phyloP scores from a whole-genome alignment of 495 filamentous ascomycete genomes.

The Jackrogersella multiformis region DNA sequence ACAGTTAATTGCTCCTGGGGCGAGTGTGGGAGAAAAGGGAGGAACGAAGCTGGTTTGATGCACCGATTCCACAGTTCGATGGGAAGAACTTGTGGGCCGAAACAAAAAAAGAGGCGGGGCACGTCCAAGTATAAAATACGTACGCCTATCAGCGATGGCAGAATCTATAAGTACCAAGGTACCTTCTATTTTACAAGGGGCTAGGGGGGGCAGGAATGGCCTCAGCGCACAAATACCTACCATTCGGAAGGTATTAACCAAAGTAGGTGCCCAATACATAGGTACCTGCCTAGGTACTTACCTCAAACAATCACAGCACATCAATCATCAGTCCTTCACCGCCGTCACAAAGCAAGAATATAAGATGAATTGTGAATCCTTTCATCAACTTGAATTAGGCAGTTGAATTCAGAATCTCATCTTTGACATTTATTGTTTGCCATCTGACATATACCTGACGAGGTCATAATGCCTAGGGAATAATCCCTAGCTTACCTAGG shows the following conservation, averaged over 20 bases:
- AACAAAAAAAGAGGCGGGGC: conserved; percentile 49
- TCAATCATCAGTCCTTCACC: conserved; percentile 18
- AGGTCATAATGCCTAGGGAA: conserved; percentile 10
- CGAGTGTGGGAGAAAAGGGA: conserved; percentile 44
- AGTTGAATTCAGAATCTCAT: conserved; percentile 19
- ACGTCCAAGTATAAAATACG: conserved; percentile 36
- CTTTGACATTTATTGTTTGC: conserved; percentile 5
- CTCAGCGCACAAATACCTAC: conserved; percentile 34
- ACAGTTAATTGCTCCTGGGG: conserved; percentile 41
- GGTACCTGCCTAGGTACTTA: background rate
- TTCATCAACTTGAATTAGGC: conserved; percentile 18
- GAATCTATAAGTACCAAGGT: conserved; percentile 16
- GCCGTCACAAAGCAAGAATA: conserved; percentile 24
- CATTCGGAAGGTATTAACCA: too few species aligned
- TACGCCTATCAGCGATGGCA: conserved; percentile 25
- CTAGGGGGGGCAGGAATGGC: conserved; percentile 24
- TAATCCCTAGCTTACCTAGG: conserved; percentile 1
- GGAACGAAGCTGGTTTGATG: conserved; percentile 45
- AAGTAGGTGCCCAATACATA: too few species aligned
- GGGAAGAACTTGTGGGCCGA: conserved; percentile 48
- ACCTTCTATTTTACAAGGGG: conserved; percentile 23
- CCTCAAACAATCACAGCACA: conserved; percentile 7
- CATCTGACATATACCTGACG: conserved; percentile 1
- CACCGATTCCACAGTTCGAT: conserved; percentile 42
- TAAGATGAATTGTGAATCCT: conserved; percentile 6